A percentile compares a stretch with the other conserved stretches of the same genome.
These are phyloP conservation scores for Leptodontidium sp. DNA, from an alignment of 2,329 filamentous ascomycete genomes.

Conservation along the genomic window DNA sequence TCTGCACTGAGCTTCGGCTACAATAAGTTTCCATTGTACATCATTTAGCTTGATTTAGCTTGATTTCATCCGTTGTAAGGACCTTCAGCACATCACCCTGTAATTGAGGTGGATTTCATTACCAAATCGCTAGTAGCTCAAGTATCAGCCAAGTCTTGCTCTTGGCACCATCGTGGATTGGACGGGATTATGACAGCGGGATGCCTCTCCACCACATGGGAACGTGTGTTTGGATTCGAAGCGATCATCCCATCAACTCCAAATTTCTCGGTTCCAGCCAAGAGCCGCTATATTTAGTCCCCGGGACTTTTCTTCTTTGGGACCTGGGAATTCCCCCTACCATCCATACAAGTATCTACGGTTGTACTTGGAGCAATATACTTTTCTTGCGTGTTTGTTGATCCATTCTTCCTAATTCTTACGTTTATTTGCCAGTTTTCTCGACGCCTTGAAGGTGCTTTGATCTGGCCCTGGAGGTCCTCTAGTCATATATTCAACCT, in stretches of 20 bases:
- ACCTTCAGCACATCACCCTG: neutral
- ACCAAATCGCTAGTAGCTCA: constrained; percentile 3
- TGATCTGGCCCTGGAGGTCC: neutral
- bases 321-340: neutral
- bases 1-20: too few species aligned
- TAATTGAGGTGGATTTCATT: constrained; percentile 8
- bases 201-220: neutral
- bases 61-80: neutral
- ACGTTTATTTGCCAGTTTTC: too few species aligned
- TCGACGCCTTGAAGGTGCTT: too few species aligned
- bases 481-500: neutral
- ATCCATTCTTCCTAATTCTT: too few species aligned
- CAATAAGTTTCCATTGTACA: too few species aligned
- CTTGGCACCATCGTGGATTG: constrained; percentile 9
- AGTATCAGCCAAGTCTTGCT: constrained; percentile 2
- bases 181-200: constrained; percentile 1
- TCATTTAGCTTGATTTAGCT: neutral
- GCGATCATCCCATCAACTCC: constrained; percentile 8
- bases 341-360: constrained; percentile 2
- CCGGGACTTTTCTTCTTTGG: neutral
- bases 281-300: constrained; percentile 9
- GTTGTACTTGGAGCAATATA: neutral
- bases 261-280: constrained; percentile 1
- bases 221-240: constrained; percentile 4
- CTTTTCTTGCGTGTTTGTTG: neutral